Percentiles rank a stretch among this genome's conserved stretches.
Conservation (phyloP, 306 rosid genomes). For the Corylus americana region DNA sequence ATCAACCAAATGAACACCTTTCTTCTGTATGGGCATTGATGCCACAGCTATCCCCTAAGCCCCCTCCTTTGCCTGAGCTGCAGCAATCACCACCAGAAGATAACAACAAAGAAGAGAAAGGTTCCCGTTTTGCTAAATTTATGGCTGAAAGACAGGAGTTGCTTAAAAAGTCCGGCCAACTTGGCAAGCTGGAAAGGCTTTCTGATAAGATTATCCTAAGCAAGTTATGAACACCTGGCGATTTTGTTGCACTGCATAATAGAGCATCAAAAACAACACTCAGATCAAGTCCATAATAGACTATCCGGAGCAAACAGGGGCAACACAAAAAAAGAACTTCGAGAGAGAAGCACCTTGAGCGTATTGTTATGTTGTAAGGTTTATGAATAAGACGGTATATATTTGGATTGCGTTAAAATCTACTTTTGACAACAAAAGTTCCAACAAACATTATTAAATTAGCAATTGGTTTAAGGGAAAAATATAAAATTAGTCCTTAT, state of each 20-base stretch:
- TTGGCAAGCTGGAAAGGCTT: conserved; percentile 39
- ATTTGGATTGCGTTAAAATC: too few species aligned
- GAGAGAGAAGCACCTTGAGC: too few species aligned
- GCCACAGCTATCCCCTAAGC: conserved; percentile 67
- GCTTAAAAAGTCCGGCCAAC: conserved; percentile 41
- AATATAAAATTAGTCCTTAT: too few species aligned
- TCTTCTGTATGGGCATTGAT: conserved; percentile 84
- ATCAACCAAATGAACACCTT: conserved; percentile 62
- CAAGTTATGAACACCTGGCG: conserved; percentile 59
- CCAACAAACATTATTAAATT: too few species aligned
- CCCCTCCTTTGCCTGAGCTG: conserved; percentile 43
- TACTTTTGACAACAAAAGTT: too few species aligned
- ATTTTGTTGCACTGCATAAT: conserved; percentile 13
- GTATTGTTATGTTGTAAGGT: too few species aligned
- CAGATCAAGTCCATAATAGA: not conserved
- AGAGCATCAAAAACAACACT: conserved; percentile 14
- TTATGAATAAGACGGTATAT: too few species aligned
- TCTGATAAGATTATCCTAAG: conserved; percentile 47
- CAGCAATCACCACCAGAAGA: conserved; percentile 42
- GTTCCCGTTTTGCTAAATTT: conserved; percentile 78
- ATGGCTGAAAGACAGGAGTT: conserved; percentile 67
- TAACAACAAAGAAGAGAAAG: conserved; percentile 52
- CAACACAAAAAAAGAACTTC: too few species aligned
- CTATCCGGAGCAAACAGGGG: too few species aligned
- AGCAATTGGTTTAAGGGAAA: too few species aligned